Conservation (phyloP, 495 filamentous ascomycete genomes). For the Aspergillus olivimuriae region DNA sequence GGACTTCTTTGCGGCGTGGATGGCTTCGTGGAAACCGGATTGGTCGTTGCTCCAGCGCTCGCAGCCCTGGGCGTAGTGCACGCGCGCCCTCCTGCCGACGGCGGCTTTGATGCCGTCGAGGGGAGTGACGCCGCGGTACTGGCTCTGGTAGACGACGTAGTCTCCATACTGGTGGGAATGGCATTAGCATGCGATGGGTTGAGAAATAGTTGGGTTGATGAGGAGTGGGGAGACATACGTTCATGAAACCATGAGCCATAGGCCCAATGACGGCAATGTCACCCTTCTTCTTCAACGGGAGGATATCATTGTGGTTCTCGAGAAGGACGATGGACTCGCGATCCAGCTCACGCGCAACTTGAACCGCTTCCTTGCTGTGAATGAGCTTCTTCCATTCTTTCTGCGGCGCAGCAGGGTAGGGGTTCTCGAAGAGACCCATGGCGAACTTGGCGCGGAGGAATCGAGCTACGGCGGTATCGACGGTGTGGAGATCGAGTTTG, state of each 20-base stretch:
- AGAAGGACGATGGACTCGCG: slow-evolving; percentile 64
- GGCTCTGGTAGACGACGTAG: slow-evolving; percentile 56
- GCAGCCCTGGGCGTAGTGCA: slow-evolving; percentile 63
- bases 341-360: slow-evolving; percentile 55
- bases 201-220: neutral
- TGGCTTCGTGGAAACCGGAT: slow-evolving; percentile 54
- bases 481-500: slow-evolving; percentile 45
- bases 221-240: slow-evolving; percentile 31
- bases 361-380: slow-evolving; percentile 47
- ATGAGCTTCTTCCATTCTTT: slow-evolving; percentile 49
- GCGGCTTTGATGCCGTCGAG: slow-evolving; percentile 58
- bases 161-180: slow-evolving; percentile 49
- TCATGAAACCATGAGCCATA: slow-evolving; percentile 66
- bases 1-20: slow-evolving; percentile 55
- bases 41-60: slow-evolving; percentile 67
- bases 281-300: slow-evolving; percentile 54
- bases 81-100: slow-evolving; percentile 42
- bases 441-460: slow-evolving; percentile 58
- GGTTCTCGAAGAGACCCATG: slow-evolving; percentile 62
- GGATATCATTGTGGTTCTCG: slow-evolving; percentile 55
- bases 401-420: slow-evolving; percentile 48
- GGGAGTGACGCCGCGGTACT: slow-evolving; percentile 58
- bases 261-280: slow-evolving; percentile 67
- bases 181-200: neutral
- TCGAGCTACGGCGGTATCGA: slow-evolving; percentile 59